Evolutionary conservation across 2,329 filamentous ascomycete genomes (phyloP), one percentile per base, ranked within the genome.

Genomic region (Fusarium multiceps): DNA sequence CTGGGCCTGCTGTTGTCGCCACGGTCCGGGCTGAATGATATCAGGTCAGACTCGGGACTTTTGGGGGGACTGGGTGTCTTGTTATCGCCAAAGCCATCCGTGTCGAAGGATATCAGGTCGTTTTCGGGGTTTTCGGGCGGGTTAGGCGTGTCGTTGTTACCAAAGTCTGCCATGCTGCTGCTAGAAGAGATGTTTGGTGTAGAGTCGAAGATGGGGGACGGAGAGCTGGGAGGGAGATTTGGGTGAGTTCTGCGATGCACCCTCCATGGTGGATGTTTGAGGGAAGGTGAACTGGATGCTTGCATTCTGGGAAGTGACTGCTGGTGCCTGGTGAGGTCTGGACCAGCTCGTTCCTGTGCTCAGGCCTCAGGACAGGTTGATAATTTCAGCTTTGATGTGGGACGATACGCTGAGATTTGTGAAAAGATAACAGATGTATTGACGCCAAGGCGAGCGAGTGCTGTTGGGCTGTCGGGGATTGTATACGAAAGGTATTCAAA

Each of bases 41-140:
- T 32, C 30, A 32, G 30, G 13, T 32, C 30, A 0, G 30, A 14
- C 30, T 32, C 30, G 13, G 30, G 30, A 14, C 13, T 32, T 13
- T 7, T 14, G 13, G 30, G 30, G 6, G 30, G 6, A 0, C 6
- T 32, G 6, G 13, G 30, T 6, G 30, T 16, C 11, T 18, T 4
- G 9, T 37, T 6, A 4, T 18, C 9, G 8, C 10, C 34, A n/a
- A 3, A 37, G 18, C 4, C 34, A 4, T n/a, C 34, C 3, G 18
- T 3, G 6, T 11, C 6, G 18, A 12, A 37, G 18, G 10, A 37
- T n/a, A 37, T n/a, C 34, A n/a, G 18, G 5, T 37, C 16, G 5
- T 5, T 6, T 11, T n/a, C 34, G 10, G 18, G 2, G 1, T 12
- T 37, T 0, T 1, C 10, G 10, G 34, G 34, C 0, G 18, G 18